Evolutionary conservation across 2,329 filamentous ascomycete genomes (phyloP).

Genomic region (Pseudogymnoascus pannorum): DNA sequence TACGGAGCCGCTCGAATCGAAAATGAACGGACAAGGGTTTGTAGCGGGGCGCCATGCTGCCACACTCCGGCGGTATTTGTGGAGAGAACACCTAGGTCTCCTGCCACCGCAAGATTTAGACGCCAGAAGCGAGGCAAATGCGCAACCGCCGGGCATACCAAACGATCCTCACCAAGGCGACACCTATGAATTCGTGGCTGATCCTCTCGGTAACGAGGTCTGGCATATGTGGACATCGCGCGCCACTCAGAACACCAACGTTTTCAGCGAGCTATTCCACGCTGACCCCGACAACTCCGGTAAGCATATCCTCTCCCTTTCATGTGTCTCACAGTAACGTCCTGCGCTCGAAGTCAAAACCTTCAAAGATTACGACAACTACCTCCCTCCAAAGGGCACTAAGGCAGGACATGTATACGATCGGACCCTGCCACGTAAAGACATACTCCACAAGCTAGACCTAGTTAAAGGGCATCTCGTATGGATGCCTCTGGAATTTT

Average conservation of each 20-base stretch:
- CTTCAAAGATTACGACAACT: constrained; percentile 83
- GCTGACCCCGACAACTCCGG: constrained; percentile 33
- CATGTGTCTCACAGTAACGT: too few species aligned
- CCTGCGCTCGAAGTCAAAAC: too few species aligned
- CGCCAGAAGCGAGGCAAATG: constrained; percentile 61
- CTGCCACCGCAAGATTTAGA: constrained; percentile 66
- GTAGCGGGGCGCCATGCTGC: constrained; percentile 75
- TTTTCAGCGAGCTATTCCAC: constrained; percentile 74
- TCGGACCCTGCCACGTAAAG: too few species aligned
- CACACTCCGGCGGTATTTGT: constrained; percentile 73
- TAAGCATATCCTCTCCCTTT: too few species aligned
- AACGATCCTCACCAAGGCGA: constrained; percentile 61
- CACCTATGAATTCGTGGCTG: constrained; percentile 57
- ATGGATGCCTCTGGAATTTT: constrained; percentile 85
- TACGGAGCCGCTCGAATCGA: constrained; percentile 58
- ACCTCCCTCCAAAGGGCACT: constrained; percentile 60
- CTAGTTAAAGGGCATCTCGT: constrained; percentile 87
- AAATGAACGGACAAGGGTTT: constrained; percentile 72
- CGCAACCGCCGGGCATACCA: constrained; percentile 61
- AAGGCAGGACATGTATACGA: too few species aligned
- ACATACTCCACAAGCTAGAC: too few species aligned
- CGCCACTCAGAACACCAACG: constrained; percentile 63
- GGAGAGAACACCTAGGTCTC: constrained; percentile 85
- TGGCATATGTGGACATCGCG: constrained; percentile 62
- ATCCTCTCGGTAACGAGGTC: constrained; percentile 61